phyloP scores from a whole-genome alignment of 2,329 filamentous ascomycete genomes.

The Alternaria sp. region DNA sequence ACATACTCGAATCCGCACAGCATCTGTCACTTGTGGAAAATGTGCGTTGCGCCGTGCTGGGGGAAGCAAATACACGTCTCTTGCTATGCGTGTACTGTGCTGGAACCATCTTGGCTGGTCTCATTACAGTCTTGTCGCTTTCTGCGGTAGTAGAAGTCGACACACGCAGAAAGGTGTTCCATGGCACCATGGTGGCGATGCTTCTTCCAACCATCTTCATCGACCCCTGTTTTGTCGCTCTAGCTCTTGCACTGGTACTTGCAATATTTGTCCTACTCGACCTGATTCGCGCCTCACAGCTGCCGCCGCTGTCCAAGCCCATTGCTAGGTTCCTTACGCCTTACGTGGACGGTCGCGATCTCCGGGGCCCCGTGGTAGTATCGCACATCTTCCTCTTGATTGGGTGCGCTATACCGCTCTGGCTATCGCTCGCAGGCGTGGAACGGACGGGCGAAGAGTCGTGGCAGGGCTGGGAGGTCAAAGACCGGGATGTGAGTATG shows the following conservation, averaged over 20 bases:
- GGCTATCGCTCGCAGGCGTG: constrained; percentile 81
- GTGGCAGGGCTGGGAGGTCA: constrained; percentile 77
- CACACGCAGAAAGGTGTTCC: constrained; percentile 94
- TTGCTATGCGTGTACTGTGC: constrained; percentile 78
- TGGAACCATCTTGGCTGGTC: constrained; percentile 71
- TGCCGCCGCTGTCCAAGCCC: constrained; percentile 86
- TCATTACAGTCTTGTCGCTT: constrained; percentile 77
- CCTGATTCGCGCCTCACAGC: constrained; percentile 85
- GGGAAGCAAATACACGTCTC: constrained; percentile 83
- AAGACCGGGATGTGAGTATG: constrained; percentile 81
- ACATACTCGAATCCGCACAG: constrained; percentile 19
- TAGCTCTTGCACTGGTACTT: constrained; percentile 81
- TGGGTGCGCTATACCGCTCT: constrained; percentile 92
- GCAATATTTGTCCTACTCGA: constrained; percentile 89
- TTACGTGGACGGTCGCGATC: constrained; percentile 92
- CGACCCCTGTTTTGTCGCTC: constrained; percentile 81
- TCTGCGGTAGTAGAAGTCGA: constrained; percentile 87
- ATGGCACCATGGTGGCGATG: constrained; percentile 98
- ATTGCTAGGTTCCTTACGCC: constrained; percentile 88
- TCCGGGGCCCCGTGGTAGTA: constrained; percentile 92
- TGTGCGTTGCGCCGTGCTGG: constrained; percentile 70
- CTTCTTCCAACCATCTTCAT: constrained; percentile 85
- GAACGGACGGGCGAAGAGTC: constrained; percentile 64
- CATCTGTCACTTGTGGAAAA: constrained; percentile 61
- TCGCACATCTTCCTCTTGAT: constrained; percentile 96